Evolutionary conservation across 805 yeast genomes (phyloP).

Genomic region (Scheffersomyces ergatensis): DNA sequence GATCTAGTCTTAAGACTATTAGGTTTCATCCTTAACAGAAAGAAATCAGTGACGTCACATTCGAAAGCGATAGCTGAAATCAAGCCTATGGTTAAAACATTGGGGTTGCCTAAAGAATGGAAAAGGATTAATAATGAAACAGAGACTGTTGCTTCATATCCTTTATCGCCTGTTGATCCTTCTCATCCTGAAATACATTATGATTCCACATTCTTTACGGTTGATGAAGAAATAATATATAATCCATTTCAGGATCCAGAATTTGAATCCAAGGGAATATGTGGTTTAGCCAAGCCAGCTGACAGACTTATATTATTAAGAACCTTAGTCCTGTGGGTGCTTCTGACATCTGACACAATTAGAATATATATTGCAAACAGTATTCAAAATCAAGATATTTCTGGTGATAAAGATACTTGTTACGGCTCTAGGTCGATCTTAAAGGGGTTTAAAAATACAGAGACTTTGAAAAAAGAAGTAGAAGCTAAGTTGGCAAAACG

Average conservation of each 20-base stretch:
- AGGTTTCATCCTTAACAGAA: slow-evolving; percentile 35
- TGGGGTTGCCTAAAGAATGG: slow-evolving; percentile 43
- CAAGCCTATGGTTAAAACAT: slow-evolving; percentile 17
- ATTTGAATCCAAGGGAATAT: slow-evolving; percentile 32
- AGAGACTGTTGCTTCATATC: slow-evolving; percentile 1
- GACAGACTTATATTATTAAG: slow-evolving; percentile 38
- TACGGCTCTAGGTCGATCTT: slow-evolving; percentile 34
- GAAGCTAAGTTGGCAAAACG: slow-evolving; percentile 28
- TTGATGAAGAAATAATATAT: slow-evolving; percentile 10
- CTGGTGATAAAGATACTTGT: slow-evolving; percentile 36
- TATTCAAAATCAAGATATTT: slow-evolving; percentile 28
- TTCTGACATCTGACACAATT: slow-evolving; percentile 28
- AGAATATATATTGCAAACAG: slow-evolving; percentile 21
- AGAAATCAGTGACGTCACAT: slow-evolving; percentile 24
- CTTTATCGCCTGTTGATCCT: slow-evolving; percentile 19
- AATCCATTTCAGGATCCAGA: slow-evolving; percentile 21
- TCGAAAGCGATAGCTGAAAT: slow-evolving; percentile 34
- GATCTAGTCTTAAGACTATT: slow-evolving; percentile 27
- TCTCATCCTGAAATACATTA: slow-evolving; percentile 16
- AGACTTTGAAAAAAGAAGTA: slow-evolving; percentile 28
- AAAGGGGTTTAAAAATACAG: slow-evolving; percentile 32
- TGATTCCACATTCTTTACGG: slow-evolving; percentile 8
- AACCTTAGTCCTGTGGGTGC: slow-evolving; percentile 34
- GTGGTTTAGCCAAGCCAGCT: slow-evolving; percentile 25
- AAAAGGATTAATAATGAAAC: slow-evolving; percentile 8